Percentiles rank a stretch among this genome's conserved stretches.
Evolutionary conservation across 805 yeast genomes (phyloP).

Genomic region (Blastobotrys chiropterorum): DNA sequence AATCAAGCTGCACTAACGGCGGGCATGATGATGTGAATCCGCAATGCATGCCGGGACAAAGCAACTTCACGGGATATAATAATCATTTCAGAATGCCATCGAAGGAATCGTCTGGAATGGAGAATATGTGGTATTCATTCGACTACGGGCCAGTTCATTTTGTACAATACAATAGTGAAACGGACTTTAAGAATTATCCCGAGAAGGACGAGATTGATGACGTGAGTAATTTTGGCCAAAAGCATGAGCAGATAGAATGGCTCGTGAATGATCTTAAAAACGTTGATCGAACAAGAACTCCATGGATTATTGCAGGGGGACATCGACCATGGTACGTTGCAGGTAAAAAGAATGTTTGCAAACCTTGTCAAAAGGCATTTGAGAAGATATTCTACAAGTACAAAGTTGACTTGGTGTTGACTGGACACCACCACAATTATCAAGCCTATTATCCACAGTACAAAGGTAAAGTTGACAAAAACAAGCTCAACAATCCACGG

Average conservation of each 20-base stretch:
- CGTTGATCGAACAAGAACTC: constrained; percentile 27
- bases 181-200: constrained; percentile 24
- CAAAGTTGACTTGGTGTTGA: constrained; percentile 23
- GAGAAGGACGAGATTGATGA: constrained; percentile 15
- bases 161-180: constrained; percentile 27
- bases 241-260: constrained; percentile 27
- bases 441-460: constrained; percentile 21
- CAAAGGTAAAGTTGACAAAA: constrained; percentile 23
- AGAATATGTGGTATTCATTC: constrained; percentile 31
- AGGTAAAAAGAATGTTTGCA: constrained; percentile 15
- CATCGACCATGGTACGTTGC: constrained; percentile 32
- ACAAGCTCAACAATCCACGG: constrained; percentile 25
- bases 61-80: constrained; percentile 27
- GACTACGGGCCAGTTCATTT: constrained; percentile 31
- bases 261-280: constrained; percentile 24
- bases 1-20: constrained; percentile 19
- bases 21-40: constrained; percentile 10
- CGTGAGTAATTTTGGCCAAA: constrained; percentile 19
- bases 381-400: constrained; percentile 18
- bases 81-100: constrained; percentile 29
- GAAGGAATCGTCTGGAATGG: constrained; percentile 23
- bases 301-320: constrained; percentile 25
- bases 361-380: constrained; percentile 21
- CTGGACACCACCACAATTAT: constrained; percentile 25
- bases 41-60: constrained; percentile 22